Evolutionary conservation across 192 early-diverging fungal genomes (phyloP).

Genomic region (Haplosporangium gracile): DNA sequence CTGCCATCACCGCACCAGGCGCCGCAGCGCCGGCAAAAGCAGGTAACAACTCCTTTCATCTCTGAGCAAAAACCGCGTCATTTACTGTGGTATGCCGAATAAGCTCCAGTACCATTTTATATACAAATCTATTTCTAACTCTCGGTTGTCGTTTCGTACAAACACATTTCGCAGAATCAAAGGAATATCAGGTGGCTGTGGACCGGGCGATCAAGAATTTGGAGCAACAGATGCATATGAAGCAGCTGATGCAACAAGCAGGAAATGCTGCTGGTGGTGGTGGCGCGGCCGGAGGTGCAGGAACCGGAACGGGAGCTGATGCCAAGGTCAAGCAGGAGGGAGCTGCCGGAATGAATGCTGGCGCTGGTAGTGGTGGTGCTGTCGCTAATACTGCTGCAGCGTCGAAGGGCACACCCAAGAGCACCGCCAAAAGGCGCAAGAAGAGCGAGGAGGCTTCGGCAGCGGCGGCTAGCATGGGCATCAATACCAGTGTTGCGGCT

Average conservation of each 20-base stretch:
- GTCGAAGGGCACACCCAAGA: conserved; percentile 23
- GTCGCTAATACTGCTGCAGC: neutral
- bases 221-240: conserved; percentile 26
- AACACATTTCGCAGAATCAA: conserved; percentile 18
- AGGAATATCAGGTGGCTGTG: conserved; percentile 39
- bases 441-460: conserved; percentile 47
- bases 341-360: neutral
- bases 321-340: conserved; percentile 32
- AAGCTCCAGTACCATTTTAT: too few relatives aligned
- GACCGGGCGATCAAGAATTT: conserved; percentile 29
- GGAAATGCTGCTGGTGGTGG: conserved; percentile 2
- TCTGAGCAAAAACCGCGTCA: neutral
- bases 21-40: neutral
- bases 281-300: neutral
- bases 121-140: neutral
- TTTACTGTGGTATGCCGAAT: neutral
- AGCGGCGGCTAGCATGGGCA: conserved; percentile 40
- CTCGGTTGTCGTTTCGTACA: neutral
- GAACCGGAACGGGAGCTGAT: neutral
- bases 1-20: neutral
- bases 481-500: conserved; percentile 30
- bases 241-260: conserved; percentile 12
- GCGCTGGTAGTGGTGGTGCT: neutral
- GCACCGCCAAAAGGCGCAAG: conserved; percentile 41
- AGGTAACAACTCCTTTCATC: neutral